Base-by-base conservation (phyloP, 2,329 filamentous ascomycete genomes). In the Fusarium sulawesiense region DNA sequence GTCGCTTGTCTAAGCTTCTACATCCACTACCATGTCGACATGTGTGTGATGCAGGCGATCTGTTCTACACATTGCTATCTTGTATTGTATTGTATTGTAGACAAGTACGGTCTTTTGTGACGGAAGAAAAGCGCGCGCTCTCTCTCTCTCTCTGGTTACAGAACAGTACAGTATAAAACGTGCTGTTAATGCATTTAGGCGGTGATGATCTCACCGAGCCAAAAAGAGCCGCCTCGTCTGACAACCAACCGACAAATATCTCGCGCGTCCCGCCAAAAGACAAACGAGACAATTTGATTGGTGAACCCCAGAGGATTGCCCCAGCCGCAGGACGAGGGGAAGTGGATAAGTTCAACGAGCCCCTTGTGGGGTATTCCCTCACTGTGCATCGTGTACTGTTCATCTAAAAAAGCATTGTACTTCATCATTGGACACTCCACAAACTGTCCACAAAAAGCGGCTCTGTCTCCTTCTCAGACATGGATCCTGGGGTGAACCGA, bases 241-340 rank as follows among this genome's bases (percentile, higher is more conserved):
- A 67, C 64, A 61, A 23, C 49, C 58, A 20, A 25, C 47, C 34
- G 40, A 53, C 37, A 62, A 71, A 68, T 70, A 70, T 70, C 54
- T 70, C 68, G 49, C 68, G 62, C 62, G 67, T 64, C 67, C 67
- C 67, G 67, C 55, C 44, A 30, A 25, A 20, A 20, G 16, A 30
- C 14, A 11, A 23, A 12, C 37, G n/a, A n/a, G 34, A 37, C 16
- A 37, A 37, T 30, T 25, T 56, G 16, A 65, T 56, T 71, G 67
- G 67, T n/a, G 44, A 20, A 61, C 64, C 63, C 64, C 64, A n/a
- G 48, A 64, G 56, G 40, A 63, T 40, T 63, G 63, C 57, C 67
- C 71, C 69, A 74, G 67, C 71, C 64, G 69, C 71, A 64, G 41
- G 65, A 75, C 68, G 72, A 75, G 72, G 72, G 72, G 72, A 74